Evolutionary conservation across 2,329 filamentous ascomycete species (phyloP), one percentile per base, ranked within the genome.

Genomic region (Nigrospora osmanthi): DNA sequence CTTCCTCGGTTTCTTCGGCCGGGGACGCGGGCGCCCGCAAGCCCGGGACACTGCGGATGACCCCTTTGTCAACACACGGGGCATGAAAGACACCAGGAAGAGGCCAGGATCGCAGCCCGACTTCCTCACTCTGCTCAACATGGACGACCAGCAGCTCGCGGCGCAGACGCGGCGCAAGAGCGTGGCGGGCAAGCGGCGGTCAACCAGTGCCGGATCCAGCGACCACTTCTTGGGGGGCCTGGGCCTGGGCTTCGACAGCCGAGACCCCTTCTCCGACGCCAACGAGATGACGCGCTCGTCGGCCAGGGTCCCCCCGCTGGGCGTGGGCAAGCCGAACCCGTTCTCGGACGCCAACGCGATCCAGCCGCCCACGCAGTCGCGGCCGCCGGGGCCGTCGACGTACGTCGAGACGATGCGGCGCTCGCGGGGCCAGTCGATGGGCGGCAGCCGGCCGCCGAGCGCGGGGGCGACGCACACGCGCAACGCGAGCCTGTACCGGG

Each of bases 281-380:
- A 71, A 76, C 50, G 63, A 63, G 28, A 52, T 68, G 31, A 51
- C 63, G 4, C 64, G 63, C 47, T 58, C 60, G 36, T 68, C 66
- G 2, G 64, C 66, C 40, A 66, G 66, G 45, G 61, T 66, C 6
- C 56, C 59, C 39, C 66, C 68, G 2, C 55, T 68, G 14, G 50
- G 57, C 4, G 58, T 66, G 38, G 48, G 52, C 7, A 51, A 43
- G 35, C 63, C 64, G 42, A 67, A 72, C 44, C 72, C 73, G 3
- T 78, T 78, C 51, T 67, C 67, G 5, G 75, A 79, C 45, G 56
- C 59, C 11, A 71, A 77, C 49, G 71, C 71, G 12, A 63, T 73
- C 28, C 51, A 41, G 47, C 49, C 35, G 51, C 58, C 41, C 52
- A 51, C 31, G 13, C 49, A 15, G 46, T 53, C 45, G 41, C 48